phyloP scores from a whole-genome alignment of 164 flowering plant genomes.

The Tetrastigma voinierianum region DNA sequence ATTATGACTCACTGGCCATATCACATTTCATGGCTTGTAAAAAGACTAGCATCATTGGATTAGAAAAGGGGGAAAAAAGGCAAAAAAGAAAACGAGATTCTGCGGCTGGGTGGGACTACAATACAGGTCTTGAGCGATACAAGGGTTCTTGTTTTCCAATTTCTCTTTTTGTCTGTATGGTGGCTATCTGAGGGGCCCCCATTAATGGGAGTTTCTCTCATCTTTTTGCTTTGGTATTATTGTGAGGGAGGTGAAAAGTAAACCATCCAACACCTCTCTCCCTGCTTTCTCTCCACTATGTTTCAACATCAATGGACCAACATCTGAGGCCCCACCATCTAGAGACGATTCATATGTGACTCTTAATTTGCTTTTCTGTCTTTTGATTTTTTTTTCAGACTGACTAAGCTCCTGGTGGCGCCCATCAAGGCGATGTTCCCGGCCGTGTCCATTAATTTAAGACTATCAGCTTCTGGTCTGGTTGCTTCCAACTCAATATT shows the following conservation, averaged over 20 bases:
- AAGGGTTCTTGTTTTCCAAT: conserved; percentile 1
- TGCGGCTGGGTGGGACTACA: conserved; percentile 10
- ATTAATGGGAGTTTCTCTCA: background rate
- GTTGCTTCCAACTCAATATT: too few species aligned
- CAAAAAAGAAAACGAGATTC: background rate
- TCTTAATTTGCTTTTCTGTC: too few species aligned
- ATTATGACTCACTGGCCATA: background rate
- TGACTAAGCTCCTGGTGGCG: too few species aligned
- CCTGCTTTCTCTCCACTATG: background rate
- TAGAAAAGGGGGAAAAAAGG: background rate
- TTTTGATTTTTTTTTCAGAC: too few species aligned
- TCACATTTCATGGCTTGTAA: background rate
- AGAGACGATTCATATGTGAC: too few species aligned
- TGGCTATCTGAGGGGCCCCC: conserved; percentile 27
- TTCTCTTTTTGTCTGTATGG: conserved; percentile 19
- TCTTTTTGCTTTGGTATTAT: conserved; percentile 8
- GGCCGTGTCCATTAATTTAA: too few species aligned
- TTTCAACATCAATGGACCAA: background rate
- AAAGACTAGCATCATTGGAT: background rate
- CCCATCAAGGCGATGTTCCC: too few species aligned
- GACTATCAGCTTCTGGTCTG: too few species aligned
- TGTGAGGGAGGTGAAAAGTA: background rate
- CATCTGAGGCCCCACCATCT: too few species aligned
- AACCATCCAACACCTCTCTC: too few species aligned
- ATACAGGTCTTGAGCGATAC: conserved; percentile 8